Base-by-base conservation (phyloP, 345 rosid genomes). In the Lenwebbia sp. region DNA sequence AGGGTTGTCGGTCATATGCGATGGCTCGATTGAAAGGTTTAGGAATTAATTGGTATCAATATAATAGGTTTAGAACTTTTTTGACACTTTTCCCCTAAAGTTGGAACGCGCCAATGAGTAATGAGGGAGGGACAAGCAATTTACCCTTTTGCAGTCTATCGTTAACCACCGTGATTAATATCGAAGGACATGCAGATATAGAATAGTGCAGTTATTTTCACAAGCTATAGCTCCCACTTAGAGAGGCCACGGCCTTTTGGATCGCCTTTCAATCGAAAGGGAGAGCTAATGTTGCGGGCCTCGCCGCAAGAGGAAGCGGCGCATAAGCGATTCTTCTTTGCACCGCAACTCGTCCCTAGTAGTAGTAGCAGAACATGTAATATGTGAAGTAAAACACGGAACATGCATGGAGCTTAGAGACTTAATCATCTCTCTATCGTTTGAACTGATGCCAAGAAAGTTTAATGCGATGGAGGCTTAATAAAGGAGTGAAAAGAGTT, bases 191-290 rank as follows among this genome's bases (percentile, higher is more conserved):
- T n/a, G 6, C 13, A 5, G 7, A 13, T n/a, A 13, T 58, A 58
- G 37, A 58, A n/a, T 0, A 2, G 17, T 58, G 3, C 0, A 17
- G 2, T n/a, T 58, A n/a, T 58, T n/a, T 58, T 58, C 37, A 58
- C 33, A n/a, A 13, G 3, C 1, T n/a, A 13, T 58, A 13, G 37
- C 33, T 58, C 37, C 6, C 2, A n/a, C 37, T 13, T 3, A n/a
- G 4, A n/a, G 37, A 0, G 1, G 9, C 4, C 17, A 0, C 2
- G 2, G 0, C 1, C 0, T 58, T 58, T 58, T 58, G 30, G 3
- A 6, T 58, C 4, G 2, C 15, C 1, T 58, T 58, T 58, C 17
- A 26, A 58, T 58, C 0, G 30, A 12, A 58, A 58, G 17, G 15
- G 70, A 13, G 12, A 11, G 7, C 28, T 5, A 25, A 58, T 58